Evolutionary conservation across 441 rosid species (phyloP), one percentile per base, ranked within the genome.

Genomic region (Erysimum cheiri): DNA sequence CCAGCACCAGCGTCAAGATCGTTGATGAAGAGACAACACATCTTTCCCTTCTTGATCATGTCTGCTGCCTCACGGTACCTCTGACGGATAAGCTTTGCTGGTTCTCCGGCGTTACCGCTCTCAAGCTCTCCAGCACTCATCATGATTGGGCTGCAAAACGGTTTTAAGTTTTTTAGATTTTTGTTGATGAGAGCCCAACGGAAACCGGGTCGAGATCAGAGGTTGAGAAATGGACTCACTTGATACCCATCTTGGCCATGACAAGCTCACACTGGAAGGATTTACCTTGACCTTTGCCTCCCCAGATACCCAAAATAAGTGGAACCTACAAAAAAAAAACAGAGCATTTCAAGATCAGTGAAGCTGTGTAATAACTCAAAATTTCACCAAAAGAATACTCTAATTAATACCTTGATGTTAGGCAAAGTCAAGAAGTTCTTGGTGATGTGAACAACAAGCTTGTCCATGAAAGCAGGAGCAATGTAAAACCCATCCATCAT

Each of bases 41-140:
- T 95, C 72, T 95, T 95, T 4, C 99, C 99, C 64, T 95, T 94
- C 82, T 36, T 92, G 93, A 92, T 95, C 0, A 95, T 79, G 73
- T 92, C 99, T 0, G 99, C 93, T 2, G 99, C 99, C 67, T 95
- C 99, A 70, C 99, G 92, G 87, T 95, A 95, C 82, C 99, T 89
- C 62, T 92, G 99, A 75, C 99, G 82, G 91, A 95, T 90, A 17
- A 95, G 81, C 80, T 92, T 95, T 0, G 99, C 97, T 1, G 98
- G 99, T 67, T 95, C 98, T 78, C 99, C 97, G 0, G 98, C 98
- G 71, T 92, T 92, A 19, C 99, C 99, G 37, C 99, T 95, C 77
- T 95, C 99, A 74, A 94, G 69, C 73, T 94, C 99, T 90, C 99
- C 97, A 8, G 98, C 98, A 77, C 99, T 95, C 99, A 95, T 95